A percentile compares a stretch with the other conserved stretches of the same genome.
These are phyloP conservation scores for Gentiana straminea DNA, from an alignment of 257 asterid species.

Conservation along the genomic window DNA sequence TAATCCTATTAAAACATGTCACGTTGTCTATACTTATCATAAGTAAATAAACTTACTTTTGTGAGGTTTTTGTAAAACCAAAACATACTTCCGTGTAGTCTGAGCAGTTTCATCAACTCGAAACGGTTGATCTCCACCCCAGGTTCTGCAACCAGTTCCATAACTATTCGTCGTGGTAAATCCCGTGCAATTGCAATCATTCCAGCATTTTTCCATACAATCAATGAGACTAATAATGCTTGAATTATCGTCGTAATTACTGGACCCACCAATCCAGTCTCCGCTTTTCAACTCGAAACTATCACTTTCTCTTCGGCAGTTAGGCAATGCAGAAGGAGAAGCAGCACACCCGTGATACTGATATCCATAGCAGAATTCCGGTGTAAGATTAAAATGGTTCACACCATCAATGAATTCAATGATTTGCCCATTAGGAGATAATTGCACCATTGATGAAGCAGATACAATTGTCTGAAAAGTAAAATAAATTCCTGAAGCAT, in stretches of 20 bases:
- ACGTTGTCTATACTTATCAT: too few species aligned
- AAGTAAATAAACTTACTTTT: conserved; percentile 2
- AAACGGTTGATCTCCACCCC: conserved; percentile 2
- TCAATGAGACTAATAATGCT: conserved; percentile 9
- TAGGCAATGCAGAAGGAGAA: conserved; percentile 10
- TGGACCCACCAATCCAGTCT: neutral
- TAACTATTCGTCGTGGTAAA: neutral
- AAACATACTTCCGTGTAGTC: conserved; percentile 1
- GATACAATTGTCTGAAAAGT: conserved; percentile 3
- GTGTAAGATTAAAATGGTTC: neutral
- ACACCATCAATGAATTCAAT: neutral
- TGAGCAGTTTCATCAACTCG: conserved; percentile 6
- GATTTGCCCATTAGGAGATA: conserved; percentile 10
- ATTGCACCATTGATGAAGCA: neutral
- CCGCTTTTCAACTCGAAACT: conserved; percentile 9
- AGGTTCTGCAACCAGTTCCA: conserved; percentile 15
- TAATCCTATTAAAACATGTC: too few species aligned
- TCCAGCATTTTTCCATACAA: conserved; percentile 23
- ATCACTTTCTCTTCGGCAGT: conserved; percentile 9
- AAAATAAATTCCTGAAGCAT: conserved; percentile 6
- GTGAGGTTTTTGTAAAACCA: conserved; percentile 8
- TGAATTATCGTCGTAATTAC: conserved; percentile 2
- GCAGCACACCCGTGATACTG: conserved; percentile 14
- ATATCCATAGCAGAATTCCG: conserved; percentile 17
- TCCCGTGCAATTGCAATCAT: conserved; percentile 15